phyloP scores from a whole-genome alignment of 2,329 filamentous ascomycete genomes.

The Dothideomycetes sp. region DNA sequence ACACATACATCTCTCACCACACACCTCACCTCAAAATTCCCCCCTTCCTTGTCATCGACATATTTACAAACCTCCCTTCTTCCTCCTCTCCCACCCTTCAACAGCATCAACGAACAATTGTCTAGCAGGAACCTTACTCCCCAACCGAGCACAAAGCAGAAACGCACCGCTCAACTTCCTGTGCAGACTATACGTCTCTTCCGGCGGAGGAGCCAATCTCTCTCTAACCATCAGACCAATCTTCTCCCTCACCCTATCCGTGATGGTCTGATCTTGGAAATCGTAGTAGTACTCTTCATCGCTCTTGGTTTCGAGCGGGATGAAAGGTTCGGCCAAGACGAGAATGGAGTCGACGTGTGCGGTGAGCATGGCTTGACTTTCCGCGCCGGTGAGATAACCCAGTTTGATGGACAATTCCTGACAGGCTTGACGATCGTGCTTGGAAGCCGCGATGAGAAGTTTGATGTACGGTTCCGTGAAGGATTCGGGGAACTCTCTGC shows the following conservation, averaged over 20 bases:
- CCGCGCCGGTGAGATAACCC: constrained; percentile 86
- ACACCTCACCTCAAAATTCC: background rate
- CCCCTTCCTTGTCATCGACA: background rate
- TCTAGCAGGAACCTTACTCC: constrained; percentile 71
- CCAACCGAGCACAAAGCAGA: constrained; percentile 76
- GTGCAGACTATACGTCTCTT: constrained; percentile 95
- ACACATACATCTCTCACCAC: background rate
- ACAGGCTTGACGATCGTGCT: constrained; percentile 55
- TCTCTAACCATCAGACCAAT: constrained; percentile 93
- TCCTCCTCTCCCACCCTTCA: constrained; percentile 26
- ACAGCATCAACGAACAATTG: constrained; percentile 62
- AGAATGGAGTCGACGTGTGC: constrained; percentile 83
- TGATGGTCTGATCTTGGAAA: constrained; percentile 91
- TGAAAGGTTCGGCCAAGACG: constrained; percentile 87
- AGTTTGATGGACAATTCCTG: constrained; percentile 62
- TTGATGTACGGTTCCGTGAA: constrained; percentile 76
- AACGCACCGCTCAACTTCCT: constrained; percentile 94
- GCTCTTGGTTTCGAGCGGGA: constrained; percentile 41
- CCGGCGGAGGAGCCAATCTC: constrained; percentile 78
- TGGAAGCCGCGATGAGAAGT: constrained; percentile 71
- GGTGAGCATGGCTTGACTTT: constrained; percentile 76
- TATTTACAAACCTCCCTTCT: background rate
- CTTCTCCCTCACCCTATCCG: constrained; percentile 75
- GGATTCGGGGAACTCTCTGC: constrained; percentile 67
- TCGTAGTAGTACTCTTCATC: constrained; percentile 78